A percentile compares a stretch with the other conserved stretches of the same genome.
These are phyloP conservation scores for Pseudonitzschia multiseries DNA, from an alignment of 108 stramenopile genomes.

Conservation along the genomic window DNA sequence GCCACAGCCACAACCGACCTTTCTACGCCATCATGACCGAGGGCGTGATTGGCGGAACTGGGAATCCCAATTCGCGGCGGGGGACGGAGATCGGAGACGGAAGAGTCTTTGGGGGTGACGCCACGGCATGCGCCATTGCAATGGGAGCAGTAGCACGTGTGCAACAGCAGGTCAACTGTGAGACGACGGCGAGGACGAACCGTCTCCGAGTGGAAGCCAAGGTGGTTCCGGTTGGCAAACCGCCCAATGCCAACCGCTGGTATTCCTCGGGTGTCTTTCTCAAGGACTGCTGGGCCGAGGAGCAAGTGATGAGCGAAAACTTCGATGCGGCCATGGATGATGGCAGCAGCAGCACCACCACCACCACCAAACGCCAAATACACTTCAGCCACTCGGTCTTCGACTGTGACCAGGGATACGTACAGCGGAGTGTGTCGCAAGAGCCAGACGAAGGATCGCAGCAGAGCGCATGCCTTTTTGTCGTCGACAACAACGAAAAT, in stretches of 20 bases:
- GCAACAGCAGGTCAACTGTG: conserved; percentile 1
- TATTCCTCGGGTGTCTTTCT: conserved; percentile 32
- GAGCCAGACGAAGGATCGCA: background rate
- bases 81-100: conserved; percentile 38
- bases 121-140: background rate
- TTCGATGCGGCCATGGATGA: background rate
- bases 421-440: background rate
- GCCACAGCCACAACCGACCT: too few species aligned
- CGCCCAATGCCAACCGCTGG: background rate
- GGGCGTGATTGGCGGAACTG: conserved; percentile 50
- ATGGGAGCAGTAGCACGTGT: conserved; percentile 20
- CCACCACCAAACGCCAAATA: background rate
- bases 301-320: conserved; percentile 6
- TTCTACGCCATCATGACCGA: conserved; percentile 33
- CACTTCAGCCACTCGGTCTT: too few species aligned
- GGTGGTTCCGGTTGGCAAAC: conserved; percentile 27
- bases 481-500: background rate
- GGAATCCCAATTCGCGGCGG: conserved; percentile 33
- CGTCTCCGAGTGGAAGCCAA: background rate
- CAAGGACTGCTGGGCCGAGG: conserved; percentile 35
- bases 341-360: background rate
- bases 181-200: background rate
- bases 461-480: background rate
- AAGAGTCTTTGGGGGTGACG: conserved; percentile 40
- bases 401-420: too few species aligned